phyloP scores from a whole-genome alignment of 1,284 basidiomycete genomes.

The Veloboletus limbatus region DNA sequence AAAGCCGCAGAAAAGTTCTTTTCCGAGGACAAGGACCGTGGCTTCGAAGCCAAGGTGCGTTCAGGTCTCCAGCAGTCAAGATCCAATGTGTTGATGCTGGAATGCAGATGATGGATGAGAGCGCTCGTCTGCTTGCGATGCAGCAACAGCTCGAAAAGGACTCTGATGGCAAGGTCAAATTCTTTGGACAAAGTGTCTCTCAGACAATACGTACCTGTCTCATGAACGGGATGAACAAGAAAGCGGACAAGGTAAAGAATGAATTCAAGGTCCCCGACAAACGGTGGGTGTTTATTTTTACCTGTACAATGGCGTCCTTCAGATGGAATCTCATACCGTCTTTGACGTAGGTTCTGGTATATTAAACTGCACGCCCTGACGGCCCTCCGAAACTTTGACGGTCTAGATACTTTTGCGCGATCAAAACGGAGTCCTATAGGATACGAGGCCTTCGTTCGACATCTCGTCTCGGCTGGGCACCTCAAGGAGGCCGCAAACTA shows the following conservation, averaged over 20 bases:
- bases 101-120: constrained; percentile 88
- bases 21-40: constrained; percentile 87
- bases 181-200: constrained; percentile 81
- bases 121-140: constrained; percentile 66
- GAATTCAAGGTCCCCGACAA: constrained; percentile 94
- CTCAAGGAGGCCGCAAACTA: constrained; percentile 71
- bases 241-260: constrained; percentile 79
- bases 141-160: constrained; percentile 92
- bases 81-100: not conserved
- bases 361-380: constrained; percentile 83
- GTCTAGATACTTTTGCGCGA: constrained; percentile 78
- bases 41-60: constrained; percentile 85
- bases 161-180: constrained; percentile 67
- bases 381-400: constrained; percentile 78
- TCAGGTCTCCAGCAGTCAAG: not conserved
- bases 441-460: constrained; percentile 88
- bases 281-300: constrained; percentile 63
- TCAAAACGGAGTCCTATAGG: constrained; percentile 92
- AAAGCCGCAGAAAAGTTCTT: constrained; percentile 90
- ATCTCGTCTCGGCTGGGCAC: constrained; percentile 71
- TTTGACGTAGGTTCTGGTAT: constrained; percentile 82
- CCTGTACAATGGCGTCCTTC: not conserved
- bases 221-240: constrained; percentile 75
- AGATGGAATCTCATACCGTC: constrained; percentile 1
- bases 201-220: constrained; percentile 79